Evolutionary conservation across 83 land plant species (phyloP).

Genomic region (Thuja plicata): DNA sequence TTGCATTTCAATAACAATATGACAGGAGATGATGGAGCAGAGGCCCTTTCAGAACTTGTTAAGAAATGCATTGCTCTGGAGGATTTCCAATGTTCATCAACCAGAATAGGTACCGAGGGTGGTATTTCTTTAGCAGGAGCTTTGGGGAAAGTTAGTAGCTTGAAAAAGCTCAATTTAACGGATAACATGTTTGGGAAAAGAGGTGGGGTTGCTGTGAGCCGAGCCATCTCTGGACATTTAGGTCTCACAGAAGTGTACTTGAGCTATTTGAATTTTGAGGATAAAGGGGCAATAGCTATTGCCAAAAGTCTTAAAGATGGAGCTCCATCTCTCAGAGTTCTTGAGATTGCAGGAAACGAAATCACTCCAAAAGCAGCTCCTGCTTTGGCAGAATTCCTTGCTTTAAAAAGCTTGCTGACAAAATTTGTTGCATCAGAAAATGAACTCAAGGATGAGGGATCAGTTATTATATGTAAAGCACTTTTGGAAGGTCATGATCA

Average conservation of each 20-base stretch:
- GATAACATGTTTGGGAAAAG: constrained; percentile 35
- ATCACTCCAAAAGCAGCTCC: constrained; percentile 71
- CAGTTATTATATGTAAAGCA: constrained; percentile 47
- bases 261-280: constrained; percentile 85
- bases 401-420: constrained; percentile 36
- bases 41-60: constrained; percentile 69
- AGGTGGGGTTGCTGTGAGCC: constrained; percentile 73
- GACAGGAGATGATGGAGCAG: constrained; percentile 95
- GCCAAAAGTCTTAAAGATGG: constrained; percentile 62
- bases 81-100: constrained; percentile 92
- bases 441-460: constrained; percentile 90
- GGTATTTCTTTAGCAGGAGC: constrained; percentile 32
- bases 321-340: constrained; percentile 65
- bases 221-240: constrained; percentile 42
- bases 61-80: constrained; percentile 55
- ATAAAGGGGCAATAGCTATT: constrained; percentile 76
- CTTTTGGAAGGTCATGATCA: constrained; percentile 23
- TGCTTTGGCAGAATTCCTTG: constrained; percentile 55
- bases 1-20: constrained; percentile 94
- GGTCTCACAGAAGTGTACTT: constrained; percentile 78
- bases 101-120: constrained; percentile 81
- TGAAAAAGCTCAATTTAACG: constrained; percentile 74
- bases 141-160: constrained; percentile 34
- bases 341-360: constrained; percentile 94
- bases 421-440: constrained; percentile 82